Conservation (phyloP, 306 rosid species). For the Medicago ruthenica region DNA sequence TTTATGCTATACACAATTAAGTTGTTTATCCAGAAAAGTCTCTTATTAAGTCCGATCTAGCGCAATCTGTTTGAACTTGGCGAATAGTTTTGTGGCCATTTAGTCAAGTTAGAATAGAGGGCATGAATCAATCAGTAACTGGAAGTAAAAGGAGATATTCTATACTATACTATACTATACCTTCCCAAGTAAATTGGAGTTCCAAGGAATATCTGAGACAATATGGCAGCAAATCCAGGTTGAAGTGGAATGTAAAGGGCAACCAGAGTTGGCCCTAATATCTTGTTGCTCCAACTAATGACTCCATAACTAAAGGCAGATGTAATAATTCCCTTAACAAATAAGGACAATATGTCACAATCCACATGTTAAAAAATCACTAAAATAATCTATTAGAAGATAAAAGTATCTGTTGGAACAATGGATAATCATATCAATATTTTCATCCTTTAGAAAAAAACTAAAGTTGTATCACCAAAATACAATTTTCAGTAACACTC, state of each 20-base stretch:
- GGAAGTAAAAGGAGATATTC: background rate
- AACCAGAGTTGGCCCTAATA: background rate
- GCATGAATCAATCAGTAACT: background rate
- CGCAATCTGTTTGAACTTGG: no score
- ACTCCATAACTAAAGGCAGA: background rate
- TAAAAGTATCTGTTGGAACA: no score
- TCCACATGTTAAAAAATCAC: background rate
- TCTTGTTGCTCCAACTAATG: background rate
- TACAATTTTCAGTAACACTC: no score
- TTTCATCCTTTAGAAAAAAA: no score
- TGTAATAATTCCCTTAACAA: background rate
- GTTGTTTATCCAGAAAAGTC: no score
- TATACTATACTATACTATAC: background rate
- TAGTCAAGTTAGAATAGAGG: background rate
- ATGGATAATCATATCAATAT: no score
- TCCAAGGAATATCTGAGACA: background rate
- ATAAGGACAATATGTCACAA: background rate
- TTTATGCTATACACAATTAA: no score
- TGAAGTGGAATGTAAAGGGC: background rate
- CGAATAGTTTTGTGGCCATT: no score
- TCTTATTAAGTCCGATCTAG: background rate
- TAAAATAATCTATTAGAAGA: no score
- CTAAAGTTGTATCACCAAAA: no score
- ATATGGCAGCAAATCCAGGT: background rate
- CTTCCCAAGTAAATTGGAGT: background rate